Percentiles rank a stretch among this genome's conserved stretches.
These are phyloP conservation scores for Erysimum cheiranthoides DNA, from an alignment of 345 rosid genomes.

Conservation along the genomic window DNA sequence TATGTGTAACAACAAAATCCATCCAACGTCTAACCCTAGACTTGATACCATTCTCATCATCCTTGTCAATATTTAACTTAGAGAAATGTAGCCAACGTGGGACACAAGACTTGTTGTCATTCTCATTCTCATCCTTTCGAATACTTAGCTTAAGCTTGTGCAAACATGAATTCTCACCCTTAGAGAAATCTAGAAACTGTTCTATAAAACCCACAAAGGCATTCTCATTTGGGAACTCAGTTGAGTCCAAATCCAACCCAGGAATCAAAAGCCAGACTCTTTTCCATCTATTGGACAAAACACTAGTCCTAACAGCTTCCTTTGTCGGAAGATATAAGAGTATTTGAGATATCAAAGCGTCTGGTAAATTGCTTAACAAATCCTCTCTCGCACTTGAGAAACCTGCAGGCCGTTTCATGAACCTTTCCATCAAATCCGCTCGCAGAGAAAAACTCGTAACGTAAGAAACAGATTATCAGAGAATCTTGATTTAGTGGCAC, in stretches of 20 bases:
- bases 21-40: neutral
- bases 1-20: neutral
- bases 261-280: constrained; percentile 1
- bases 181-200: neutral
- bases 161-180: neutral
- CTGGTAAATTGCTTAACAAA: neutral
- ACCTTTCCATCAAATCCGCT: neutral
- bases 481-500: neutral
- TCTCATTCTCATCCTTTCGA: neutral
- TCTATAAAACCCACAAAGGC: neutral
- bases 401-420: neutral
- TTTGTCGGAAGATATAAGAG: neutral
- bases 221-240: neutral
- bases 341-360: constrained; percentile 4
- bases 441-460: neutral
- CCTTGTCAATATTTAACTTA: too few relatives aligned
- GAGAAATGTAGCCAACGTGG: too few relatives aligned
- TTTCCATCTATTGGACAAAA: neutral
- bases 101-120: neutral
- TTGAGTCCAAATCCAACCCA: neutral
- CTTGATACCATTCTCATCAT: neutral
- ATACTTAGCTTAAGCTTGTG: neutral
- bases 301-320: neutral
- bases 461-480: too few relatives aligned
- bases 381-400: neutral